A percentile compares a stretch with the other conserved stretches of the same genome.
These are phyloP conservation scores for Botryotinia narcissicola DNA, from an alignment of 2,329 filamentous ascomycete genomes.

Conservation along the genomic window DNA sequence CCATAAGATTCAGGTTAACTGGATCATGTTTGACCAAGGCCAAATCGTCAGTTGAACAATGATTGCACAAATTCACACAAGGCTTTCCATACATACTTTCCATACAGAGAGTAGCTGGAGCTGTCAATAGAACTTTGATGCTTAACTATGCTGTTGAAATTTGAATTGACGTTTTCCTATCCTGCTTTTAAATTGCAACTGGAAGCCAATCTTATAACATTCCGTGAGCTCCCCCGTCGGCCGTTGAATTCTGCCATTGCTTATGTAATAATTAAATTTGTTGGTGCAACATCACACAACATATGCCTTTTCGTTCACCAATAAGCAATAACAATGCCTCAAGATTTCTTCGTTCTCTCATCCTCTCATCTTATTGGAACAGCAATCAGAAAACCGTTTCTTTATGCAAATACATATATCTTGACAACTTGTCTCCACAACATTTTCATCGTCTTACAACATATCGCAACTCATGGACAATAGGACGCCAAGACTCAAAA, in stretches of 20 bases:
- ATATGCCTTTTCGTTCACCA: neutral
- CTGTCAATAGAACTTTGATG: neutral
- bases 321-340: neutral
- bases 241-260: neutral
- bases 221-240: neutral
- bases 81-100: neutral
- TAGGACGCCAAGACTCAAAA: neutral
- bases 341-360: neutral
- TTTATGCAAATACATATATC: neutral
- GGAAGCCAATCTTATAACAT: neutral
- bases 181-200: neutral
- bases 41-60: neutral
- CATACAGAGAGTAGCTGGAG: neutral
- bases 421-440: neutral
- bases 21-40: neutral
- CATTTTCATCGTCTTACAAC: neutral
- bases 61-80: neutral
- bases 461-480: neutral
- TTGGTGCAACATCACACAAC: neutral
- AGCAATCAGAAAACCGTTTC: neutral
- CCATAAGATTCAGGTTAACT: neutral
- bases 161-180: neutral
- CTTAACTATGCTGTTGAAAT: neutral
- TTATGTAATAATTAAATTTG: constrained; percentile 2
- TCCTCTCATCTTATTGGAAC: neutral